Conservation (phyloP, 495 filamentous ascomycete species). For the Podospora pseudocomata region DNA sequence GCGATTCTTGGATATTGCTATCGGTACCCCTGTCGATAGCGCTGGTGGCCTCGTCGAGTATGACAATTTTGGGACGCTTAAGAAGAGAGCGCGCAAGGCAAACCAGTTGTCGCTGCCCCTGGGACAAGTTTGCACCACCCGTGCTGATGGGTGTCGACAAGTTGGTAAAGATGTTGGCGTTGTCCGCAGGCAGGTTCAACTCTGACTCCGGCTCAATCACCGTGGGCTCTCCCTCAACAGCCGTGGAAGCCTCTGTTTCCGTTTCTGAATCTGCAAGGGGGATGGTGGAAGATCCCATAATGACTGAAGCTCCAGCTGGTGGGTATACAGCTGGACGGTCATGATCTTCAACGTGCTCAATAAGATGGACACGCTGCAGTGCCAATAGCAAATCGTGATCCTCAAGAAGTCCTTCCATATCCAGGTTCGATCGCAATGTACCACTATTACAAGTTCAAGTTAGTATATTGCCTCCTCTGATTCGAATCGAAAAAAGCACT, state of each 20-base stretch:
- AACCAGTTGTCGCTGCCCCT: constrained; percentile 62
- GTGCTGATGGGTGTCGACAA: constrained; percentile 28
- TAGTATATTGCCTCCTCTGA: background rate
- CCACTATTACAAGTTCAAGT: constrained; percentile 25
- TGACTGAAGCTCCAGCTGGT: background rate
- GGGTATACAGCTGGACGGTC: background rate
- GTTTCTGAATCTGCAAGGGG: constrained; percentile 10
- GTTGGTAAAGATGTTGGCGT: constrained; percentile 25
- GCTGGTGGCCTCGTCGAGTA: constrained; percentile 82
- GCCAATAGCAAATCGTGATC: constrained; percentile 56
- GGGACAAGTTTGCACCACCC: constrained; percentile 50
- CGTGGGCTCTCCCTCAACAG: constrained; percentile 10
- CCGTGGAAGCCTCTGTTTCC: constrained; percentile 1
- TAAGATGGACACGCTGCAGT: constrained; percentile 52
- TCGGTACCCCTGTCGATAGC: constrained; percentile 74
- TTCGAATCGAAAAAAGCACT: constrained; percentile 1
- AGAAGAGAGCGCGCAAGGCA: constrained; percentile 69
- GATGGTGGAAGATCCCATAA: background rate
- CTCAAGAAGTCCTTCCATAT: constrained; percentile 49
- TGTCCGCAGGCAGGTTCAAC: constrained; percentile 6
- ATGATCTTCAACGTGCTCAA: constrained; percentile 17
- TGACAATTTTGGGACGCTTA: constrained; percentile 70
- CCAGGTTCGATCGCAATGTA: constrained; percentile 50
- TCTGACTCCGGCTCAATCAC: background rate
- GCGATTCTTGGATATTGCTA: constrained; percentile 63